Evolutionary conservation across 2,329 filamentous ascomycete species (phyloP).

Genomic region (Akanthomyces dipterigenus): DNA sequence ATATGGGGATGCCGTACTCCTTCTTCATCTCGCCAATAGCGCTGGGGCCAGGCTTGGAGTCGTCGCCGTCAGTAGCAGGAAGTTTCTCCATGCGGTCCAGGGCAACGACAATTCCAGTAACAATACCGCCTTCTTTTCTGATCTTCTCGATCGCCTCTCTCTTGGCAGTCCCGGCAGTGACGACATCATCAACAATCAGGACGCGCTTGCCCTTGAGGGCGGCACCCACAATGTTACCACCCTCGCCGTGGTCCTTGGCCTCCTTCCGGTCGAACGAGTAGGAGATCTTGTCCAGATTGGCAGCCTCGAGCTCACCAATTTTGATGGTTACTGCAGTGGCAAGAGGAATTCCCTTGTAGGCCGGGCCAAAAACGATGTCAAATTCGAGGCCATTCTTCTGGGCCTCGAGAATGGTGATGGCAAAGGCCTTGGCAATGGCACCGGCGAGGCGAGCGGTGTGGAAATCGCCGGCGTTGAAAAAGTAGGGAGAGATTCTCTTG

Average conservation of each 20-base stretch:
- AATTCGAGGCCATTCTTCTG: constrained; percentile 46
- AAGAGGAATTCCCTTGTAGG: constrained; percentile 97
- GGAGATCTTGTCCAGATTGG: constrained; percentile 60
- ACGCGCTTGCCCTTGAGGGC: constrained; percentile 77
- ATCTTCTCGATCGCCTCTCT: constrained; percentile 89
- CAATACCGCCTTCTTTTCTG: constrained; percentile 70
- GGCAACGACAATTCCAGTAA: constrained; percentile 83
- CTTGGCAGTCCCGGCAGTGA: constrained; percentile 91
- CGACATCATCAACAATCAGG: constrained; percentile 92
- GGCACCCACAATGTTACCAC: constrained; percentile 85
- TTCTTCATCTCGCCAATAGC: constrained; percentile 80
- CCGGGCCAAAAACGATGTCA: constrained; percentile 87
- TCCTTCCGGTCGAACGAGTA: constrained; percentile 97
- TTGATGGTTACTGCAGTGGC: constrained; percentile 70
- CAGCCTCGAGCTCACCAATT: constrained; percentile 61
- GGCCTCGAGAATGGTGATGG: constrained; percentile 52
- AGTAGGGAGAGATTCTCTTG: constrained; percentile 86
- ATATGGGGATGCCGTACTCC: constrained; percentile 76
- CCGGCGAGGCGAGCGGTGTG: constrained; percentile 72
- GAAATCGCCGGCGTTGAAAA: constrained; percentile 94
- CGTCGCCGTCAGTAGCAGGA: constrained; percentile 56
- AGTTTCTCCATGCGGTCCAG: constrained; percentile 84
- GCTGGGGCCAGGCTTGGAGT: constrained; percentile 63
- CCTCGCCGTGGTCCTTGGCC: constrained; percentile 92
- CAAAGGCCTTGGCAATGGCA: constrained; percentile 76